A percentile compares a stretch with the other conserved stretches of the same genome.
phyloP scores from a whole-genome alignment of 2,329 filamentous ascomycete species.

The Alternaria triticina region DNA sequence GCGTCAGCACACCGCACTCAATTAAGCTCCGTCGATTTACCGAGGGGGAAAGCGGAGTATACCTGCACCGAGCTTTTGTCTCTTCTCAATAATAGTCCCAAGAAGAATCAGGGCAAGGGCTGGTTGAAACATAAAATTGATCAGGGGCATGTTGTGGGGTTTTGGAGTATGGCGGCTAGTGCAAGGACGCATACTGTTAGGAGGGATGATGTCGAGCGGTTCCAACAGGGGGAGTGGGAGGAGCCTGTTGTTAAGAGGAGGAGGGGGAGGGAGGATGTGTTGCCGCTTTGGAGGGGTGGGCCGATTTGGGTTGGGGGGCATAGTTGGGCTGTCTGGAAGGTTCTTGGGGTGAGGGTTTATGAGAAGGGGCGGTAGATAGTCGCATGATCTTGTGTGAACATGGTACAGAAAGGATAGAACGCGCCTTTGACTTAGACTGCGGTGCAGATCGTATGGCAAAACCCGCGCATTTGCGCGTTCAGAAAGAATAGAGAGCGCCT shows the following conservation, averaged over 20 bases:
- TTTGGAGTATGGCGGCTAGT: constrained; percentile 30
- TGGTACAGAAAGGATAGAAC: neutral
- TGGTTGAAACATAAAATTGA: constrained; percentile 24
- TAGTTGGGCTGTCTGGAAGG: constrained; percentile 27
- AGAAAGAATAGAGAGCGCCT: neutral
- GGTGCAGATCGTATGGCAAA: too few relatives aligned
- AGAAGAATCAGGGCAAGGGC: constrained; percentile 9
- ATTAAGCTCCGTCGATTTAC: constrained; percentile 12
- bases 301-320: constrained; percentile 26
- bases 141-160: constrained; percentile 28
- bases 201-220: constrained; percentile 26
- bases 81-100: neutral
- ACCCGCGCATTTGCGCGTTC: too few relatives aligned
- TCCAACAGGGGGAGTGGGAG: constrained; percentile 33
- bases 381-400: neutral
- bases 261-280: constrained; percentile 16
- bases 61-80: constrained; percentile 26
- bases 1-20: constrained; percentile 24
- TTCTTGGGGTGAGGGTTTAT: constrained; percentile 28
- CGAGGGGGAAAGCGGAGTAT: constrained; percentile 16
- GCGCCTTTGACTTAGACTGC: neutral
- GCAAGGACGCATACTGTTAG: constrained; percentile 24
- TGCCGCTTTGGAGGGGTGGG: constrained; percentile 33
- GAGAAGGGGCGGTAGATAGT: constrained; percentile 18
- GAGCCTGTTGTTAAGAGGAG: constrained; percentile 16